Evolutionary conservation across 257 asterid genomes (phyloP), one percentile per base, ranked within the genome.

Genomic region (Striga asiatica): DNA sequence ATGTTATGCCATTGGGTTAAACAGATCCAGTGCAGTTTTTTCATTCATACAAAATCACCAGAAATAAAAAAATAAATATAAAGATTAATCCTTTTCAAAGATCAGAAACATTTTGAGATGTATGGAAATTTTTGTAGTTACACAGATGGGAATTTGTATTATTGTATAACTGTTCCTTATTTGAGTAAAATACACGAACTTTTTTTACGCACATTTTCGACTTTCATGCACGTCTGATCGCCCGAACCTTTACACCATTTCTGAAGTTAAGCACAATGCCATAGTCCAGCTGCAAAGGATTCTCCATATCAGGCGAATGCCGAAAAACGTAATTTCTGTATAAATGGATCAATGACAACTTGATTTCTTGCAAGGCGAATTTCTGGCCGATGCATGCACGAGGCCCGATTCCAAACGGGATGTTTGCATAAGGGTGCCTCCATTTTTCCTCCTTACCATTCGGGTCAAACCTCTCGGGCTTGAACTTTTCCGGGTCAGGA

Each of bases 391-490:
- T 77, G 80, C 99, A 92, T 3, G 84, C 84, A 3, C 99, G 81
- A 10, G 99, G 99, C 3, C 99, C 97, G 14, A 92, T 71, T 41
- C 99, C 99, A 14, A 92, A 92, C 4, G 99, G 99, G 50, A 85
- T 92, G 74, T 81, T 55, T 39, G 99, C 97, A 47, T 92, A 88
- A 12, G 94, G 94, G 56, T 88, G 99, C 71, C 99, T 88, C 55
- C 54, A 65, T 53, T 77, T 88, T 58, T 82, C 94, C 73, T 88
- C 99, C 31, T 85, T 81, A 3, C 99, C 82, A 3, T 76, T 69
- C n/a, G 94, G 94, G 63, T 92, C 93, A 9, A 88, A 92, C 39
- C 99, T 82, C 74, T 92, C 97, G 1, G 99, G 99, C 61, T 31
- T 84, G 69, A 92, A 92, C 82, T 81, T 81, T 37, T 82, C 83